phyloP scores from a whole-genome alignment of 2,329 filamentous ascomycete genomes.

The Cladosporium sphaerospermum region DNA sequence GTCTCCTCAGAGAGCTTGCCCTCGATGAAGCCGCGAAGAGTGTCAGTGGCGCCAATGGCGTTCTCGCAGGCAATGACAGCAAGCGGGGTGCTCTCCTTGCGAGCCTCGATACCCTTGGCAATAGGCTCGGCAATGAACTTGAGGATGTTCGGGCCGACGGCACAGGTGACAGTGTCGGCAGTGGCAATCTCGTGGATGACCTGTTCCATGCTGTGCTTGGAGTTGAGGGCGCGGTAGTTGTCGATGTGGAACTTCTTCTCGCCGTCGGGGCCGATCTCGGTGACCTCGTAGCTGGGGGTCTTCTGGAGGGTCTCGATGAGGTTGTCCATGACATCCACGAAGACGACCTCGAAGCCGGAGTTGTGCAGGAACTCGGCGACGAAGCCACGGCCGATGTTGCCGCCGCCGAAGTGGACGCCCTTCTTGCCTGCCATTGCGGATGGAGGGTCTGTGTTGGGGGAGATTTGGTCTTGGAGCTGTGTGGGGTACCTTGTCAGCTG shows the following conservation, averaged over 20 bases:
- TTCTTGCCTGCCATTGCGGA: constrained; percentile 37
- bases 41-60: constrained; percentile 88
- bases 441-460: constrained; percentile 4
- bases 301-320: constrained; percentile 75
- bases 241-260: constrained; percentile 76
- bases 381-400: constrained; percentile 58
- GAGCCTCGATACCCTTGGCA: constrained; percentile 82
- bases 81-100: constrained; percentile 61
- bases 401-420: constrained; percentile 48
- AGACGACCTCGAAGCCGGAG: constrained; percentile 92
- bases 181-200: constrained; percentile 79
- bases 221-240: constrained; percentile 97
- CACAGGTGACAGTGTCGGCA: constrained; percentile 90
- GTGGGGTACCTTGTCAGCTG: neutral
- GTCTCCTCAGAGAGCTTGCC: constrained; percentile 64
- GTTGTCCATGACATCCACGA: constrained; percentile 84
- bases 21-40: constrained; percentile 68
- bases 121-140: constrained; percentile 95
- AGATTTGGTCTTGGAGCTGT: neutral
- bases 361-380: constrained; percentile 90
- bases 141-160: constrained; percentile 91
- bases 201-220: constrained; percentile 72
- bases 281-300: constrained; percentile 76
- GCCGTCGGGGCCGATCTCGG: constrained; percentile 81
- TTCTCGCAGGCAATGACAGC: constrained; percentile 98